These are phyloP conservation scores for Sphaerulina vaccinii DNA, from an alignment of 2,329 filamentous ascomycete species.

Conservation along the genomic window DNA sequence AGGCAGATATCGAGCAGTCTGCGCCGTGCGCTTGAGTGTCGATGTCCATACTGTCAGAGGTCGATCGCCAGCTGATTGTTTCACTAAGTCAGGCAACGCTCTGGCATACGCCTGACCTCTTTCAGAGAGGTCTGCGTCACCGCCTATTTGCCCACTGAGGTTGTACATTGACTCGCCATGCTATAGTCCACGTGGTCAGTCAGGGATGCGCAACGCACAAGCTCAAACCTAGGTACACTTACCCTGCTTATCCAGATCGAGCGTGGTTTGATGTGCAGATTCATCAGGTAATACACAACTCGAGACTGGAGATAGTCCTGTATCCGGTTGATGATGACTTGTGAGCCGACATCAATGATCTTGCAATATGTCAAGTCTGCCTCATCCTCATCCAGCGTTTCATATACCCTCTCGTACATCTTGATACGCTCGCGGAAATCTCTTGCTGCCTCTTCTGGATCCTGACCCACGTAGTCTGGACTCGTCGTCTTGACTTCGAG, in stretches of 20 bases:
- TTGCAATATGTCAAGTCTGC: conserved; percentile 90
- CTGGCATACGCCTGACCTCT: conserved; percentile 85
- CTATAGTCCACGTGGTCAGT: conserved; percentile 45
- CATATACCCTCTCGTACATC: conserved; percentile 96
- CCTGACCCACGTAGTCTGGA: conserved; percentile 90
- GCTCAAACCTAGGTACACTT: conserved; percentile 9
- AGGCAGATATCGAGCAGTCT: conserved; percentile 81
- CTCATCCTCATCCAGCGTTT: conserved; percentile 89
- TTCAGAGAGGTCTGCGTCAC: conserved; percentile 81
- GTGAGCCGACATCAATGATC: conserved; percentile 91
- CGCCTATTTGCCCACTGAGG: conserved; percentile 84
- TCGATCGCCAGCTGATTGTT: conserved; percentile 77
- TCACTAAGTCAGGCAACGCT: conserved; percentile 79
- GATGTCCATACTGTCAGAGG: conserved; percentile 74
- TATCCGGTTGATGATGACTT: conserved; percentile 97
- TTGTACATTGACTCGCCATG: conserved; percentile 96
- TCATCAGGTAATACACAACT: conserved; percentile 98
- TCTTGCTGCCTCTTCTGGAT: conserved; percentile 83
- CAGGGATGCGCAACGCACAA: neutral
- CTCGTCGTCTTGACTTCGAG: conserved; percentile 88
- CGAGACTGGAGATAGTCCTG: conserved; percentile 95
- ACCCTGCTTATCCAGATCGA: conserved; percentile 90
- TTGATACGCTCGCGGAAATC: conserved; percentile 93
- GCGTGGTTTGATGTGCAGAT: conserved; percentile 92
- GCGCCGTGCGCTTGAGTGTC: conserved; percentile 79